Percentiles rank a stretch among this genome's conserved stretches.
phyloP scores from a whole-genome alignment of 2,329 filamentous ascomycete species.

The Beauveria asiatica region DNA sequence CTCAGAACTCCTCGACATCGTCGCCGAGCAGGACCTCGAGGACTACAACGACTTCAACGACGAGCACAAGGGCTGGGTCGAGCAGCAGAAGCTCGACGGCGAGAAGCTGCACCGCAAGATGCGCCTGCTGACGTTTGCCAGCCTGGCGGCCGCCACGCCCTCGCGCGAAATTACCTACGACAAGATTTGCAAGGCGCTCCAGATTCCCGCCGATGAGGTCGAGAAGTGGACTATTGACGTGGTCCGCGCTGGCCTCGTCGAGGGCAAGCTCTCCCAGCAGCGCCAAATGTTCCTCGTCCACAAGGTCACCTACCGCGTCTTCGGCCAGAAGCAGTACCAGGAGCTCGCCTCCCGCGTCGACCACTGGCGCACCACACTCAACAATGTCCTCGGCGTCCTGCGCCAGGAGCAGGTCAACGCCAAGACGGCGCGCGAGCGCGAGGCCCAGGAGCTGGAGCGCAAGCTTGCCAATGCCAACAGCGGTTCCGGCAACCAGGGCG shows the following conservation, averaged over 20 bases:
- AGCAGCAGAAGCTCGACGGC: conserved; percentile 64
- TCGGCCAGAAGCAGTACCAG: conserved; percentile 96
- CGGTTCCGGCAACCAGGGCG: conserved; percentile 21
- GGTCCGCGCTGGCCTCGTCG: conserved; percentile 88
- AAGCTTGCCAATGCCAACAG: conserved; percentile 44
- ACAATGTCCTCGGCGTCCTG: conserved; percentile 69
- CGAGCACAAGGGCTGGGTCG: conserved; percentile 78
- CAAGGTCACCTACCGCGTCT: conserved; percentile 91
- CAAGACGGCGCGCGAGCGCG: conserved; percentile 67
- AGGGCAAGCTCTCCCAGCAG: conserved; percentile 91
- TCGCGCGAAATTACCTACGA: conserved; percentile 84
- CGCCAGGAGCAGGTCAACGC: conserved; percentile 74
- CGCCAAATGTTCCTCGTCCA: conserved; percentile 92
- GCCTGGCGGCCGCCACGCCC: conserved; percentile 73
- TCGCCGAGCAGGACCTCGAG: conserved; percentile 87
- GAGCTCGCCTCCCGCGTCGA: conserved; percentile 87
- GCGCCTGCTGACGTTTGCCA: conserved; percentile 87
- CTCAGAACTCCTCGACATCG: conserved; percentile 90
- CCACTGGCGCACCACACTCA: conserved; percentile 79
- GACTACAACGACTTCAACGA: conserved; percentile 94
- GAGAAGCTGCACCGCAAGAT: conserved; percentile 85
- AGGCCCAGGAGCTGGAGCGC: conserved; percentile 61
- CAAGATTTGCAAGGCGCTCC: conserved; percentile 74
- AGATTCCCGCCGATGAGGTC: conserved; percentile 74
- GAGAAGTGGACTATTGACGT: conserved; percentile 99